Conservation (phyloP, 176 grass and related monocot species). For the Elymus sibiricus region DNA sequence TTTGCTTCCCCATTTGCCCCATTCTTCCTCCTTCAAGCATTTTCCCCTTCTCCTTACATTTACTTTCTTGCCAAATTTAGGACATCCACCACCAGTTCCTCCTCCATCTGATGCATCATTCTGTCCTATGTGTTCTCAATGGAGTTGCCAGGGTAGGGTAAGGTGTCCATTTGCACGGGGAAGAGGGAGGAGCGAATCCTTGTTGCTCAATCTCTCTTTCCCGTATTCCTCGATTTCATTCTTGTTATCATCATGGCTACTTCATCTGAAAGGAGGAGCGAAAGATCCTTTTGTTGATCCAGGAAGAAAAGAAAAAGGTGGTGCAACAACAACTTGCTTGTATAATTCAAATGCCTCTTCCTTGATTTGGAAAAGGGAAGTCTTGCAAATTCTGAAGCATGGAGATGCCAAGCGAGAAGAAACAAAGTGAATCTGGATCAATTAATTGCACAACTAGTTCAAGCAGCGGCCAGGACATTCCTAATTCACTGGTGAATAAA, state of each 20-base stretch:
- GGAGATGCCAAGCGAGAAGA: slow-evolving; percentile 58
- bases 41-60: not conserved
- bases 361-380: not conserved
- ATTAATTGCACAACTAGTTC: slow-evolving; percentile 26
- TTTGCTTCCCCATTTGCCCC: slow-evolving; percentile 23
- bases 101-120: not conserved
- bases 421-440: slow-evolving; percentile 21
- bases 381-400: slow-evolving; percentile 27
- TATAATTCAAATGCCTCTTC: not conserved
- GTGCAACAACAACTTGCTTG: not conserved
- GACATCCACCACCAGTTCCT: not conserved
- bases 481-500: slow-evolving; percentile 18
- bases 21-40: slow-evolving; percentile 2
- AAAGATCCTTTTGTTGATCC: not conserved
- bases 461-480: not conserved
- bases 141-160: slow-evolving; percentile 26
- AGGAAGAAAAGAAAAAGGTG: not conserved
- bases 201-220: slow-evolving; percentile 22
- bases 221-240: slow-evolving; percentile 14
- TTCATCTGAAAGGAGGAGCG: not conserved
- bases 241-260: not conserved
- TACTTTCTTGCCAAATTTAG: not conserved
- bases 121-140: not conserved
- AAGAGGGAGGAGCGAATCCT: slow-evolving; percentile 26
- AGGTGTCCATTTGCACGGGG: slow-evolving; percentile 28